Conservation (phyloP, 2,329 filamentous ascomycete genomes). For the Colletotrichum costaricense region DNA sequence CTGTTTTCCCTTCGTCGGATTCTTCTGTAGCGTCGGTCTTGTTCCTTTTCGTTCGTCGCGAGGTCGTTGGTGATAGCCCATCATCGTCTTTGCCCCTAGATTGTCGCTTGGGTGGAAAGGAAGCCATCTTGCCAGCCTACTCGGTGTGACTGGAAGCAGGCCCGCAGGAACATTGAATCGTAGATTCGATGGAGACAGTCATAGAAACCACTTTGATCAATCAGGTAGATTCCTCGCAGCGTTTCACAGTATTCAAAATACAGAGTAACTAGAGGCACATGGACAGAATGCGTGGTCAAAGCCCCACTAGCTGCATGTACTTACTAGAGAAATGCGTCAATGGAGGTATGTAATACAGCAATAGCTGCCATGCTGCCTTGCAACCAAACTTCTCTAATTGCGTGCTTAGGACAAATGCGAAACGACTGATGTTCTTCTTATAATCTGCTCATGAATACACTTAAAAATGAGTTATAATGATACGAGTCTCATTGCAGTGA, state of each 20-base stretch:
- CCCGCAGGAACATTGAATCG: background rate
- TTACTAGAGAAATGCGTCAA: background rate
- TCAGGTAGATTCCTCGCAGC: too few species aligned
- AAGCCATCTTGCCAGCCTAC: background rate
- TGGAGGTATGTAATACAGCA: background rate
- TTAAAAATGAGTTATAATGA: fast-evolving
- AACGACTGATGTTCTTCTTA: too few species aligned
- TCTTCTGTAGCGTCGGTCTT: too few species aligned
- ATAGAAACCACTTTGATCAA: background rate
- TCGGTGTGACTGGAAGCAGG: background rate
- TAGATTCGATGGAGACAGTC: background rate
- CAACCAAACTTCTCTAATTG: too few species aligned
- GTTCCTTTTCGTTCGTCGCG: too few species aligned
- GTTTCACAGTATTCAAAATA: background rate
- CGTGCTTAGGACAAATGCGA: too few species aligned
- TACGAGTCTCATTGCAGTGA: too few species aligned
- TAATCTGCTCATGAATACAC: too few species aligned
- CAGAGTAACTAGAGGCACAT: background rate
- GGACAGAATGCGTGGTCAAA: background rate
- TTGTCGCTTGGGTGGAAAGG: background rate
- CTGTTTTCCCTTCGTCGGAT: too few species aligned
- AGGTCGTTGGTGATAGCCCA: too few species aligned
- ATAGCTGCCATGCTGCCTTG: background rate
- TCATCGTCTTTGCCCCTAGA: background rate
- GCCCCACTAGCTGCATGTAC: background rate